Conservation (phyloP, 176 grass and related monocot species). For the Avena insularis region DNA sequence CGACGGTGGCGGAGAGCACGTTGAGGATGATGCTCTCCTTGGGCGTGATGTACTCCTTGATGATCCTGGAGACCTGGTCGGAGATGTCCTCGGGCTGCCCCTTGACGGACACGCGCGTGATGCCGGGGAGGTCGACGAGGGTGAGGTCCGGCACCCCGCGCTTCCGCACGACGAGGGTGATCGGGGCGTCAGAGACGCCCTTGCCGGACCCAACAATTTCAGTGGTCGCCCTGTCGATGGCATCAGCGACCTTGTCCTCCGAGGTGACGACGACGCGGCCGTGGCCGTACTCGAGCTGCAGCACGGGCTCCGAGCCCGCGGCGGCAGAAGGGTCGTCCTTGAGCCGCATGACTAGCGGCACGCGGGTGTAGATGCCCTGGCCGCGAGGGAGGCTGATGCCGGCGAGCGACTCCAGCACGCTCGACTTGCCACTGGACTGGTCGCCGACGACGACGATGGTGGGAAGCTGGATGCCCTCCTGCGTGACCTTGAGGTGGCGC, state of each 20-base stretch:
- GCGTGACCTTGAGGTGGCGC: slow-evolving; percentile 60
- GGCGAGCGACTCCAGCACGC: slow-evolving; percentile 67
- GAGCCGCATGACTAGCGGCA: slow-evolving; percentile 68
- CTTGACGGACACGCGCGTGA: slow-evolving; percentile 64
- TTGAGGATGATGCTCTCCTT: slow-evolving; percentile 78
- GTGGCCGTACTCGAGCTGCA: slow-evolving; percentile 52
- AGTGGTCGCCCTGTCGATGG: slow-evolving; percentile 44
- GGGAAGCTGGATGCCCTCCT: slow-evolving; percentile 79
- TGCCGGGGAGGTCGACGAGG: slow-evolving; percentile 65
- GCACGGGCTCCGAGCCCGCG: neutral
- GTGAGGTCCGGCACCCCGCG: slow-evolving; percentile 62
- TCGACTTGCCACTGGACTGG: slow-evolving; percentile 68
- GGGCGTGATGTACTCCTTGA: slow-evolving; percentile 55
- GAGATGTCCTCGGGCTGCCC: slow-evolving; percentile 66
- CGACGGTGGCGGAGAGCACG: slow-evolving; percentile 64
- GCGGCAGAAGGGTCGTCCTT: slow-evolving; percentile 40
- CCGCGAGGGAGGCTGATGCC: slow-evolving; percentile 76
- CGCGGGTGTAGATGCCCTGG: slow-evolving; percentile 77
- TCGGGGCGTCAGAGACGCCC: slow-evolving; percentile 60
- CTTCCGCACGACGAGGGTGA: slow-evolving; percentile 66
- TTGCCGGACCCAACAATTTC: slow-evolving; percentile 62
- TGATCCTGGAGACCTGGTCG: slow-evolving; percentile 63
- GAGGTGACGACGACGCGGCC: slow-evolving; percentile 48
- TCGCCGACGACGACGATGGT: slow-evolving; percentile 76
- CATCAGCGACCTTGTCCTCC: slow-evolving; percentile 36